Base-by-base conservation (phyloP, 1,139 yeast genomes). In the Sugiyamaella paludigena region DNA sequence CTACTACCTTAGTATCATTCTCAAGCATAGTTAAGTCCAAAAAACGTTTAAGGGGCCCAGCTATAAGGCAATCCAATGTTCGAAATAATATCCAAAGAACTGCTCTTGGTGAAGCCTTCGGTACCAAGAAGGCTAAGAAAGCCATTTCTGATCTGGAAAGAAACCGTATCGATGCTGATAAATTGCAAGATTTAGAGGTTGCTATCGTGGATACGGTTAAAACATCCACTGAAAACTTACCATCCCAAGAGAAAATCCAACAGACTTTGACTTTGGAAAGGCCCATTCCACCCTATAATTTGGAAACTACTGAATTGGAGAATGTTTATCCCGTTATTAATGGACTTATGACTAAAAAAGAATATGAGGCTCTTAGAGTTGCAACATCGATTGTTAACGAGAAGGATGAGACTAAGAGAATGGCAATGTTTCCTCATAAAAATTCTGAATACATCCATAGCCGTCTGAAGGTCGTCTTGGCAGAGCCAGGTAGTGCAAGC, bases 91-190 rank as follows among this genome's bases (percentile, higher is more conserved):
- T 74, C 11, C 87, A 86, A 69, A 78, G 96, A 66, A 86, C 79
- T 55, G 87, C 87, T 2, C 77, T 92, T 62, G 98, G 98, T 64
- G 92, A 88, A 69, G 94, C 95, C 1, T 92, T 92, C 60, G 99
- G 99, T 77, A 91, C 98, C 53, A 88, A 87, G 71, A 91, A 84
- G 71, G 97, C 98, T 53, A 91, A 88, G 72, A 85, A 87, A 62
- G 95, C 96, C 34, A 87, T 94, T 64, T 74, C 80, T 45, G 91
- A 84, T 65, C 69, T 82, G 63, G 94, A 84, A 64, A 80, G 85
- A 68, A 92, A 92, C 70, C 78, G 85, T 63, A 83, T 92, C 64
- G 97, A 92, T 66, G 78, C 96, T 1, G 94, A 81, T 44, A 81
- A 82, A 67, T 76, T 91, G 57, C 84, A 79, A 51, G 86, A 79